Base-by-base conservation (phyloP, 2,329 filamentous ascomycete genomes). In the Clathrospora elynae region DNA sequence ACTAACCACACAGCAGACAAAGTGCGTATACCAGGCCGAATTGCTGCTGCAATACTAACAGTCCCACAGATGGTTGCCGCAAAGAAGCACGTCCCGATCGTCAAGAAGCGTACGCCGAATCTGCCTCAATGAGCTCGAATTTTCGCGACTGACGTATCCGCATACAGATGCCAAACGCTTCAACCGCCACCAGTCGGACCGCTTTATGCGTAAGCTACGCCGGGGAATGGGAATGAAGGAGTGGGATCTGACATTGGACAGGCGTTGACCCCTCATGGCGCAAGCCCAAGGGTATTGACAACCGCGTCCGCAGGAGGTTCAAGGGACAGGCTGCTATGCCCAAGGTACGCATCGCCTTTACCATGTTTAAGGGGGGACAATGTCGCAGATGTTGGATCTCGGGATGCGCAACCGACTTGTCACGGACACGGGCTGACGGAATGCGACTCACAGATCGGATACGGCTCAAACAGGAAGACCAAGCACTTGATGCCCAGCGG, bases 221-320 rank as follows among this genome's bases (percentile, higher is more conserved):
- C 16, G 32, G 33, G 43, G 34, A 29, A 35, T 33, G 52, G 33
- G 35, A 29, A 25, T 14, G 46, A 25, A 31, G 45, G 49, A 34
- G 35, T 5, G 28, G 49, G 39, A 45, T 51, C 59, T 68, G 64
- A 68, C 61, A 57, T 14, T 52, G 53, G 52, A 61, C 38, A 67
- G 66, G 66, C 75, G 86, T 97, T 66, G 86, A 82, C 73, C 75
- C 87, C 65, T 86, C 84, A 83, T 99, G 93, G 93, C 88, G 93
- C 80, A 99, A 97, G 85, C 93, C 93, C 67, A 99, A 99, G 89
- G 93, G 93, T 90, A 99, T 99, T 78, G 93, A 99, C 81, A 95
- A 91, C 83, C 82, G 88, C 72, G 92, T 99, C 75, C 88, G 93
- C 75, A 86, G 93, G 83, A 89, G 93, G 66, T 99, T 99, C 84